These are phyloP conservation scores for Gracilaria vermiculophylla DNA, from an alignment of 23 red algal genomes.

Conservation along the genomic window DNA sequence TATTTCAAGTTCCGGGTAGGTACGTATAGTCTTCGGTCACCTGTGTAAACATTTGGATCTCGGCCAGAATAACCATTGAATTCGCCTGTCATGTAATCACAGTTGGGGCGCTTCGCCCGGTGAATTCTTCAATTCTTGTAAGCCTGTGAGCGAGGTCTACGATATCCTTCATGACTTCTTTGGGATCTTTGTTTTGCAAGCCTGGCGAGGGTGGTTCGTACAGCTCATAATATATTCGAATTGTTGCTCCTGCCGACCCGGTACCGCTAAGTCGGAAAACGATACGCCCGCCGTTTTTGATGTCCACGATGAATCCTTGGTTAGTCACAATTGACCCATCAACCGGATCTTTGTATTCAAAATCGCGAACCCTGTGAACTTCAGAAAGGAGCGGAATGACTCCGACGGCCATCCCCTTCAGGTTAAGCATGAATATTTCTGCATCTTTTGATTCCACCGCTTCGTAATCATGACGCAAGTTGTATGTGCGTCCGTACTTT, in stretches of 20 bases:
- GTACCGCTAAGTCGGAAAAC: conserved; percentile 92
- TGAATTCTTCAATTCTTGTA: conserved; percentile 62
- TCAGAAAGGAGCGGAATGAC: conserved; percentile 19
- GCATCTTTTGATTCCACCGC: conserved; percentile 55
- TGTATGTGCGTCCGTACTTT: conserved; percentile 88
- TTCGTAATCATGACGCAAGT: conserved; percentile 91
- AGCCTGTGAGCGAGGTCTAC: conserved; percentile 56
- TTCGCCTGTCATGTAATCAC: conserved; percentile 59
- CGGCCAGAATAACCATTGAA: neutral
- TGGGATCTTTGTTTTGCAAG: conserved; percentile 19
- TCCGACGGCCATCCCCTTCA: conserved; percentile 31
- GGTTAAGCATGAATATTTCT: conserved; percentile 56
- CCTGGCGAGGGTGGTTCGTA: conserved; percentile 55
- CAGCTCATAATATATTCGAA: conserved; percentile 91
- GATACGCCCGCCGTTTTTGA: conserved; percentile 24
- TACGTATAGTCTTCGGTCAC: neutral
- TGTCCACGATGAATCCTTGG: conserved; percentile 70
- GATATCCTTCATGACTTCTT: conserved; percentile 49
- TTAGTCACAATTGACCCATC: conserved; percentile 59
- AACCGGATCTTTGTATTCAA: conserved; percentile 90
- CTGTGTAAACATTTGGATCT: neutral
- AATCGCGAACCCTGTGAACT: conserved; percentile 21
- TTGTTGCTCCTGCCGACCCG: conserved; percentile 81
- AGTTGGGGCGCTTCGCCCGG: conserved; percentile 55
- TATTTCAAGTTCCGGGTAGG: neutral